These are phyloP conservation scores for Tricholoma hemisulphureum DNA, from an alignment of 768 basidiomycete species.

Conservation along the genomic window DNA sequence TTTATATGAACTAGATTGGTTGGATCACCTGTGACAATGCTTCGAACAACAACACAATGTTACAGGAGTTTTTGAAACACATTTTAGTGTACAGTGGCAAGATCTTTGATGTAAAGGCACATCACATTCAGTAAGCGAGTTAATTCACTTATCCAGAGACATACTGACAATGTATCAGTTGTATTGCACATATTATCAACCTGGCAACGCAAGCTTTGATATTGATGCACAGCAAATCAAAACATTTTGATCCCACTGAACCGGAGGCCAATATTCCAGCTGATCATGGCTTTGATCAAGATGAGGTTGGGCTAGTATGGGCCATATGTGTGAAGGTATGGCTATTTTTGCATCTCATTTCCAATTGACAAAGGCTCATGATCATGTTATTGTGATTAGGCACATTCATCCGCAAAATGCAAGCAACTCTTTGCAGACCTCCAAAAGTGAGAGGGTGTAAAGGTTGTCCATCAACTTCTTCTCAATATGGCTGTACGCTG, in stretches of 20 bases:
- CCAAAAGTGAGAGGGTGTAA: neutral
- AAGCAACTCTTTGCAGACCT: neutral
- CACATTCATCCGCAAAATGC: neutral
- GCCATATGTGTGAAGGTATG: neutral
- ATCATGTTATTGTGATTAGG: too few species aligned
- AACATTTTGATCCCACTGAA: neutral
- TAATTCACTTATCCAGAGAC: slow-evolving; percentile 14
- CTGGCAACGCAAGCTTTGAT: slow-evolving; percentile 19
- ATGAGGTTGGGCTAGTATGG: slow-evolving; percentile 17
- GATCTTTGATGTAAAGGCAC: slow-evolving; percentile 14
- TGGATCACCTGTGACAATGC: too few species aligned
- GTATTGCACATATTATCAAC: too few species aligned
- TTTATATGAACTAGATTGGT: slow-evolving; percentile 30
- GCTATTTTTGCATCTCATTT: neutral
- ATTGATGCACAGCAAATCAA: slow-evolving; percentile 4
- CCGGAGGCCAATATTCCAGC: neutral
- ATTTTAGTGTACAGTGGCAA: slow-evolving; percentile 20
- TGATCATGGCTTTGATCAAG: neutral
- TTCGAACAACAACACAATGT: slow-evolving; percentile 35
- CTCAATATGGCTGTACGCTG: too few species aligned
- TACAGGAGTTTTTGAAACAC: slow-evolving; percentile 26
- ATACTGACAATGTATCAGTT: neutral
- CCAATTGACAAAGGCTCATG: neutral
- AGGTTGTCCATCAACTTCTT: neutral
- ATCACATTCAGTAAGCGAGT: slow-evolving; percentile 32